Percentiles rank a stretch among this genome's conserved stretches.
These are phyloP conservation scores for Cokeromyces recurvatus DNA, from an alignment of 371 early-diverging fungal species.

Conservation along the genomic window DNA sequence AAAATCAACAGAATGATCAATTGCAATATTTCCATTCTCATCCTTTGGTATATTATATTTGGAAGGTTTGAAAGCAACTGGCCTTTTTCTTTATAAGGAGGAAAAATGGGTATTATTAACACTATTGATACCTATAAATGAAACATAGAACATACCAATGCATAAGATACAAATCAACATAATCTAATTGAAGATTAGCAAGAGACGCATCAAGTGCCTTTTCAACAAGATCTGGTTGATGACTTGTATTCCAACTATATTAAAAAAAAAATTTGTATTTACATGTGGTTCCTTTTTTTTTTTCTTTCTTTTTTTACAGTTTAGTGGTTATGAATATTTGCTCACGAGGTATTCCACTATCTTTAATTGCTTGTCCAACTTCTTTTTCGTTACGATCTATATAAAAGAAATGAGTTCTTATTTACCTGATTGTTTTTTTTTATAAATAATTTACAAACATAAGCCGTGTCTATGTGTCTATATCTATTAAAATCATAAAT, in stretches of 20 bases:
- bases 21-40: slow-evolving; percentile 21
- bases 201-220: slow-evolving; percentile 49
- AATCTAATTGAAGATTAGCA: slow-evolving; percentile 52
- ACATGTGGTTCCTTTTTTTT: slow-evolving; percentile 4
- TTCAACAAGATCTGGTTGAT: slow-evolving; percentile 43
- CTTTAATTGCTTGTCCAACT: slow-evolving; percentile 48
- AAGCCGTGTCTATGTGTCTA: slow-evolving; percentile 55
- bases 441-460: slow-evolving; percentile 19
- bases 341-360: slow-evolving; percentile 31
- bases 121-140: too few species aligned
- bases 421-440: neutral
- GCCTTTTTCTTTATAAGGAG: slow-evolving; percentile 21
- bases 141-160: slow-evolving; percentile 40
- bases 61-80: slow-evolving; percentile 26
- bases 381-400: slow-evolving; percentile 61
- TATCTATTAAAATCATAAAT: slow-evolving; percentile 16
- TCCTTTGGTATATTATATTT: slow-evolving; percentile 21
- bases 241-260: slow-evolving; percentile 63
- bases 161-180: slow-evolving; percentile 67
- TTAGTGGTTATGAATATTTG: slow-evolving; percentile 58
- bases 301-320: slow-evolving; percentile 15
- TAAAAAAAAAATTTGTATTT: too few species aligned
- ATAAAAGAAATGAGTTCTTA: neutral
- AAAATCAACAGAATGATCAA: slow-evolving; percentile 21
- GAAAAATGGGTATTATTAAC: too few species aligned